A percentile compares a stretch with the other conserved stretches of the same genome.
Conservation (phyloP, 2,329 filamentous ascomycete species). For the Albophoma yamanashiensis region DNA sequence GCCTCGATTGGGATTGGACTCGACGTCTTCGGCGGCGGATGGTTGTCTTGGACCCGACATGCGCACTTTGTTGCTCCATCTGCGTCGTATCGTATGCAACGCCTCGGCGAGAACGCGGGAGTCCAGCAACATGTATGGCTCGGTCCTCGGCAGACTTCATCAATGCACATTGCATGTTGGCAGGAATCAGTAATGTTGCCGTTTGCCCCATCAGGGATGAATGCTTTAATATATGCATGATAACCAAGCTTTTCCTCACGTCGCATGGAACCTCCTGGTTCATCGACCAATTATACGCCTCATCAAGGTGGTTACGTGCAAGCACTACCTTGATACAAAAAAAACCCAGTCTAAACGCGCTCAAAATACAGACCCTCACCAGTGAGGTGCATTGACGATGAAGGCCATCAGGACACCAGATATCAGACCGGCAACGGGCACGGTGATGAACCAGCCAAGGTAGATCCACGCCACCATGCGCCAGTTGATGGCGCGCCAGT, state of each 20-base stretch:
- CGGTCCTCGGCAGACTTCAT: no score
- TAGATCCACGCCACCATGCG: conserved; percentile 51
- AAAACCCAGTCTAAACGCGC: not conserved
- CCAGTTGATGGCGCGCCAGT: conserved; percentile 50
- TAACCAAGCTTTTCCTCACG: not conserved
- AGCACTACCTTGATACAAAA: no score
- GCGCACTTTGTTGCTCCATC: not conserved
- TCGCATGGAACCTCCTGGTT: not conserved
- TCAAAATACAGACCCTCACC: conserved; percentile 10
- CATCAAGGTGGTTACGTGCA: not conserved
- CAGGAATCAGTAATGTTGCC: not conserved
- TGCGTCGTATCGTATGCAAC: not conserved
- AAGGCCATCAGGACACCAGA: conserved; percentile 52
- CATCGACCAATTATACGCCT: not conserved
- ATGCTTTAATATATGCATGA: not conserved
- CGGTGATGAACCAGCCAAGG: conserved; percentile 49
- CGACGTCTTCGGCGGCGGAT: not conserved
- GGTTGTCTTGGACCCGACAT: not conserved
- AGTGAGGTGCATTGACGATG: conserved; percentile 49
- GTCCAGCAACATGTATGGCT: not conserved
- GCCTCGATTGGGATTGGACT: not conserved
- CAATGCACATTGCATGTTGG: not conserved
- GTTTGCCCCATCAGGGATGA: not conserved
- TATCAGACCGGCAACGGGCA: conserved; percentile 45
- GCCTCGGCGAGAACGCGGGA: not conserved